A percentile compares a stretch with the other conserved stretches of the same genome.
Conservation (phyloP, 139 green algal species). For the Asterochloris sp. region DNA sequence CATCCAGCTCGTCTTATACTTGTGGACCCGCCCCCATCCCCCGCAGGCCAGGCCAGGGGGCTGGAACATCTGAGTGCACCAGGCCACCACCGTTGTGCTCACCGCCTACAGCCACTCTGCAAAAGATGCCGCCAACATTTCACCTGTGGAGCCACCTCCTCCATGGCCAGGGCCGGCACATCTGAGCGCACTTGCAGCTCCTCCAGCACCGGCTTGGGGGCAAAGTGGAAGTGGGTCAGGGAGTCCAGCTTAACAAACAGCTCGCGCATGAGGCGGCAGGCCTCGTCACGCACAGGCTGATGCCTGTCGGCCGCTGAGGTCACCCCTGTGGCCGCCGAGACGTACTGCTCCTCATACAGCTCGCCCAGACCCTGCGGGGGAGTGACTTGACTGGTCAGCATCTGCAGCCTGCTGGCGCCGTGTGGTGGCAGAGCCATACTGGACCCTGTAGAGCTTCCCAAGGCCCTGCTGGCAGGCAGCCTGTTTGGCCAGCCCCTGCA, state of each 20-base stretch:
- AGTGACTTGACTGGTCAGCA: neutral
- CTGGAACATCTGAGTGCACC: neutral
- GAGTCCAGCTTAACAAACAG: slow-evolving; percentile 87
- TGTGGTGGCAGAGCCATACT: too few species aligned
- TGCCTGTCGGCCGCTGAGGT: slow-evolving; percentile 40
- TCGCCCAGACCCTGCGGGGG: slow-evolving; percentile 67
- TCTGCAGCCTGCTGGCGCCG: too few species aligned
- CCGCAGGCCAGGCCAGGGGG: neutral
- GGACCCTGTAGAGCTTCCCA: too few species aligned
- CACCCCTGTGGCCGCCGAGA: slow-evolving; percentile 23
- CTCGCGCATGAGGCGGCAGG: slow-evolving; percentile 65
- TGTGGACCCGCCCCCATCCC: neutral
- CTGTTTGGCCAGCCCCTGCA: too few species aligned
- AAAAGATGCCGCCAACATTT: too few species aligned
- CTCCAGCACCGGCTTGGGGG: slow-evolving; percentile 85
- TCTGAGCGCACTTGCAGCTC: slow-evolving; percentile 70
- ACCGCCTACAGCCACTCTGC: neutral
- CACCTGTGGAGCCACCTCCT: slow-evolving; percentile 73
- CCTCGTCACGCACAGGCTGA: slow-evolving; percentile 37
- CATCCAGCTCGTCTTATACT: neutral
- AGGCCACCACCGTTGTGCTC: neutral
- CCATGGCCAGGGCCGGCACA: slow-evolving; percentile 73
- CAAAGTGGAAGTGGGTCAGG: slow-evolving; percentile 85
- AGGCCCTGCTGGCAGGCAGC: too few species aligned
- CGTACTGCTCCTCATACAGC: slow-evolving; percentile 80